Evolutionary conservation across 495 filamentous ascomycete species (phyloP), one percentile per base, ranked within the genome.

Genomic region (Penicillium riverlandense): DNA sequence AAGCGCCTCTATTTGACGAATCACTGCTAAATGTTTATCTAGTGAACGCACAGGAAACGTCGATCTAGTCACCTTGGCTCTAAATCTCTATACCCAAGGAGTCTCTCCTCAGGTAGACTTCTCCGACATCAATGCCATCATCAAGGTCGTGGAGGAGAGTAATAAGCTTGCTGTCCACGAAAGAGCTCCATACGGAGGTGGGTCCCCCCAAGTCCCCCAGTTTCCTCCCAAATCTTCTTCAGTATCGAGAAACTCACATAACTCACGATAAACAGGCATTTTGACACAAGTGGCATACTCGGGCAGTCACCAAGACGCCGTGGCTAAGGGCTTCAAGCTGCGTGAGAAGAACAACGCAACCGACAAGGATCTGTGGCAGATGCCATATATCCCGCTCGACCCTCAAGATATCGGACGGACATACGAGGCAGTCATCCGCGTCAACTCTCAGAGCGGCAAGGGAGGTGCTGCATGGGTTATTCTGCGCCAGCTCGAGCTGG

Each of bases 11-110:
- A 3, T 22, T 22, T 6, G 22, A 22, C 22, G 22, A 22, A 22
- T 22, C 22, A 22, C 22, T 22, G 22, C 22, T 22, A 22, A 22
- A 4, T n/a, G 6, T 22, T 6, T 22, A 22, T 22, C 6, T 22
- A 22, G 22, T 34, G 92, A 98, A 71, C 72, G 92, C 41, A 96
- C 92, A 4, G 91, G 92, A 36, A 97, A 97, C 59, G 92, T 98
- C 14, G 91, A 96, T 61, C 76, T 98, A 33, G 90, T 98, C 46
- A 96, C 90, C 10, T 76, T 98, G 35, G 92, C 86, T 27, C 73
- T 98, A 35, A 98, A 98, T 64, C 85, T 98, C 34, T 96, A 96
- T 62, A 96, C 91, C 0, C 92, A 96, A 66, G 92, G 91, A 47
- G 82, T 96, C 46, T 77, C 88, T 49, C 92, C 91, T 6, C 62